Conservation (phyloP, 257 asterid genomes). For the Henckelia pumila region DNA sequence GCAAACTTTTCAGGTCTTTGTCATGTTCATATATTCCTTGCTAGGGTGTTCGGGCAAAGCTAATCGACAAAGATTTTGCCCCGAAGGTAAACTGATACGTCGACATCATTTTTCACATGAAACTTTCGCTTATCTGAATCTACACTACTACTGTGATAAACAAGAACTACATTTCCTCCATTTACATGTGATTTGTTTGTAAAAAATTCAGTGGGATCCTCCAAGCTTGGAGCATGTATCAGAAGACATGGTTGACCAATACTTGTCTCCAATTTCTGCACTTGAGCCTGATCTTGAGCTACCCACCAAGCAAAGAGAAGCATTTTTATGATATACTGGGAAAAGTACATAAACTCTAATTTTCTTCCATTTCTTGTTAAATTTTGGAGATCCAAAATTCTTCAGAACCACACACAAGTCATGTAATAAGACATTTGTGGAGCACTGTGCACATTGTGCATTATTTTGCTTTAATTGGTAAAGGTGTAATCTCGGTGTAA, state of each 20-base stretch:
- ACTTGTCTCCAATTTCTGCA: slow-evolving; percentile 61
- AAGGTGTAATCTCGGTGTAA: too few species aligned
- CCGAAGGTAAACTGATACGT: slow-evolving; percentile 62
- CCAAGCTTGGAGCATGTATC: slow-evolving; percentile 81
- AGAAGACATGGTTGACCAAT: slow-evolving; percentile 82
- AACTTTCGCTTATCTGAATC: neutral
- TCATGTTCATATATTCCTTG: slow-evolving; percentile 21
- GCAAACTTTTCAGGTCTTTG: slow-evolving; percentile 2
- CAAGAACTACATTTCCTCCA: neutral
- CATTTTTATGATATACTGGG: slow-evolving; percentile 43
- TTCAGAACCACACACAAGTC: too few species aligned
- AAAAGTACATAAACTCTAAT: neutral
- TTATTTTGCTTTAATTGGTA: too few species aligned
- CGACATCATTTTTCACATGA: neutral
- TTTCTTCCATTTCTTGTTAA: too few species aligned
- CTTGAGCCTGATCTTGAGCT: slow-evolving; percentile 80
- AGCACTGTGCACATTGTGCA: too few species aligned
- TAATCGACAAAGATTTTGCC: slow-evolving; percentile 67
- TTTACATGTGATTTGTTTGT: neutral
- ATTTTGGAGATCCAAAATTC: neutral
- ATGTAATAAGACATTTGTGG: too few species aligned
- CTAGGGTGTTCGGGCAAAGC: slow-evolving; percentile 86
- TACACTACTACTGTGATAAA: neutral
- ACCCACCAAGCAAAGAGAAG: slow-evolving; percentile 79
- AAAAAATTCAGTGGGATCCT: slow-evolving; percentile 81